These are phyloP conservation scores for Raffaelea ambrosiae DNA, from an alignment of 2,329 filamentous ascomycete species.

Conservation along the genomic window DNA sequence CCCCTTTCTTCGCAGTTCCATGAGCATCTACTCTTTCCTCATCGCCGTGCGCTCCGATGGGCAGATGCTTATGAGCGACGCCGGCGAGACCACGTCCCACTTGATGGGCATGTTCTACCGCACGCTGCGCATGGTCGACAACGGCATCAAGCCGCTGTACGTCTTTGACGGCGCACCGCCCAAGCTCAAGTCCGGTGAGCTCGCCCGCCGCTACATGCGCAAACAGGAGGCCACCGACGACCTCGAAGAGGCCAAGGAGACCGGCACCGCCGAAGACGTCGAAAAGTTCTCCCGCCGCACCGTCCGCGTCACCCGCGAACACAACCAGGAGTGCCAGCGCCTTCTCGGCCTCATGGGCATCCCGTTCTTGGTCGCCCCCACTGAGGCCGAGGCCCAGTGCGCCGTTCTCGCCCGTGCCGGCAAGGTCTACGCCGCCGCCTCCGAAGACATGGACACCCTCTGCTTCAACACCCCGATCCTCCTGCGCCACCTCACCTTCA, in stretches of 20 bases:
- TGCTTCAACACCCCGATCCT: slow-evolving; percentile 92
- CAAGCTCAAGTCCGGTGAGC: slow-evolving; percentile 93
- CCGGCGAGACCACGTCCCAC: slow-evolving; percentile 93
- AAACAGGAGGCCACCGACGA: slow-evolving; percentile 87
- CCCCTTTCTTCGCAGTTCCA: slow-evolving; percentile 58
- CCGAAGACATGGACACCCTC: slow-evolving; percentile 97
- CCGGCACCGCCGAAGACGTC: slow-evolving; percentile 90
- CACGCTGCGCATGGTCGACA: slow-evolving; percentile 94
- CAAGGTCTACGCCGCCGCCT: slow-evolving; percentile 94
- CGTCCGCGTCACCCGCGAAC: slow-evolving; percentile 89
- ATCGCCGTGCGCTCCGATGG: slow-evolving; percentile 95
- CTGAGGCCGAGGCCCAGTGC: slow-evolving; percentile 95
- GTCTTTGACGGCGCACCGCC: slow-evolving; percentile 96
- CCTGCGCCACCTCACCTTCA: slow-evolving; percentile 88
- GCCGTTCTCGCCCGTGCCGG: slow-evolving; percentile 80
- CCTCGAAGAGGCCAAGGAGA: slow-evolving; percentile 93
- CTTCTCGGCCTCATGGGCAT: slow-evolving; percentile 93
- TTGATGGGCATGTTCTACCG: slow-evolving; percentile 99
- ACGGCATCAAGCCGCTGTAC: slow-evolving; percentile 96
- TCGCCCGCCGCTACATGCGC: slow-evolving; percentile 91
- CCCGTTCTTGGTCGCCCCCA: slow-evolving; percentile 89
- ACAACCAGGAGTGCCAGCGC: slow-evolving; percentile 89
- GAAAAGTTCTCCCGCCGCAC: slow-evolving; percentile 95
- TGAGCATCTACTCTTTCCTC: slow-evolving; percentile 98
- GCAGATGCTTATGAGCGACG: slow-evolving; percentile 91